These are phyloP conservation scores for Pyronema domesticum DNA, from an alignment of 495 filamentous ascomycete genomes.

Conservation along the genomic window DNA sequence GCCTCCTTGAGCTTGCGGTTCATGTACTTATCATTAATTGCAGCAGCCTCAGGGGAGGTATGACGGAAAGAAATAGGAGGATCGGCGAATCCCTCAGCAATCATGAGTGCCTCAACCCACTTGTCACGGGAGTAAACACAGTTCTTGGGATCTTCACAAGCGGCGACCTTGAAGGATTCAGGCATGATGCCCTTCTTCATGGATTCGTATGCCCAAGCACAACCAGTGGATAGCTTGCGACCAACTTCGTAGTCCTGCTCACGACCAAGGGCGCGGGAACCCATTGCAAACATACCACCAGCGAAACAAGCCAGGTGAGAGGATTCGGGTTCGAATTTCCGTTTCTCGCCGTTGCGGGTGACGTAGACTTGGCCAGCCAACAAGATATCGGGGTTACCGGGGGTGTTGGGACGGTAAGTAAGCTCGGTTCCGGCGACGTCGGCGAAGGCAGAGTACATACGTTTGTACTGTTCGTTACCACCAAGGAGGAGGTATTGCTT, in stretches of 20 bases:
- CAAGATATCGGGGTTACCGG: slow-evolving; percentile 55
- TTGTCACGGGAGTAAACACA: slow-evolving; percentile 30
- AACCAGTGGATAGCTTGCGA: slow-evolving; percentile 71
- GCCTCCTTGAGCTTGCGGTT: not conserved
- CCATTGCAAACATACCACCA: slow-evolving; percentile 86
- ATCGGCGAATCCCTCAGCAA: not conserved
- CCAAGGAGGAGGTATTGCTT: slow-evolving; percentile 64
- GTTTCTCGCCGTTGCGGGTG: not conserved
- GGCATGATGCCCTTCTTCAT: slow-evolving; percentile 83
- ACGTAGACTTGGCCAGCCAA: slow-evolving; percentile 27
- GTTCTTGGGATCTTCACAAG: slow-evolving; percentile 44
- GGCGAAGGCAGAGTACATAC: slow-evolving; percentile 58
- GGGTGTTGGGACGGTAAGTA: slow-evolving; percentile 45
- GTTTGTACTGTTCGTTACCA: slow-evolving; percentile 64
- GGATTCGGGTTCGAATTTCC: not conserved
- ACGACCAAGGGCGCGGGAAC: slow-evolving; percentile 68
- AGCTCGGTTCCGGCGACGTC: slow-evolving; percentile 56
- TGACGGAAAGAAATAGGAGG: not conserved
- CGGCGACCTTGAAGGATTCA: slow-evolving; percentile 46
- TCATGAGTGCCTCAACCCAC: not conserved
- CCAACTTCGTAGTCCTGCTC: slow-evolving; percentile 67
- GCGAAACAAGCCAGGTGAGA: slow-evolving; percentile 45
- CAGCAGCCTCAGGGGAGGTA: not conserved
- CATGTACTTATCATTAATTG: not conserved
- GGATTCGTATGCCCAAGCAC: slow-evolving; percentile 78